These are phyloP conservation scores for Dendrobium chrysotoxum DNA, from an alignment of 106 monocot genomes.

Conservation along the genomic window DNA sequence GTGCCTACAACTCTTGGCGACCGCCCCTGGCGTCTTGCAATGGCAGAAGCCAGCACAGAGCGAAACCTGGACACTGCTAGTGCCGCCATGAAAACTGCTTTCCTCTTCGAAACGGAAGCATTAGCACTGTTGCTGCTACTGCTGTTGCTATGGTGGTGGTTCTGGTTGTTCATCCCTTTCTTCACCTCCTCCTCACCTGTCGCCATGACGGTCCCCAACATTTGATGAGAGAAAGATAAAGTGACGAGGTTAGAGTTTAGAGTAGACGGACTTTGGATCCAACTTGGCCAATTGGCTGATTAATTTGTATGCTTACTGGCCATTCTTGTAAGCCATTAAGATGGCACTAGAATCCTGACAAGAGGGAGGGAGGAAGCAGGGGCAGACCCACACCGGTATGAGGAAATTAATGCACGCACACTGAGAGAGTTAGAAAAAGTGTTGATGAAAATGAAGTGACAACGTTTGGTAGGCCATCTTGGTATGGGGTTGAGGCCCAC, in stretches of 20 bases:
- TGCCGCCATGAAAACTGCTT: slow-evolving; percentile 8
- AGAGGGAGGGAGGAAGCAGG: background rate
- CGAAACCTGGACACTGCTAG: background rate
- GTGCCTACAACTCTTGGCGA: slow-evolving; percentile 32
- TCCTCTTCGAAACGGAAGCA: slow-evolving; percentile 6
- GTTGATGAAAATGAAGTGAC: slow-evolving; percentile 10
- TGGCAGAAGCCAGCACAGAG: slow-evolving; percentile 9
- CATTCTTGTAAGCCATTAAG: background rate
- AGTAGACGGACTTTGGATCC: background rate
- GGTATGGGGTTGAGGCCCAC: slow-evolving; percentile 1
- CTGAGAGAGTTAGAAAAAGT: background rate
- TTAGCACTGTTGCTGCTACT: background rate
- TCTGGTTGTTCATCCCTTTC: background rate
- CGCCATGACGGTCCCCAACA: background rate
- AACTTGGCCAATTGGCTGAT: background rate
- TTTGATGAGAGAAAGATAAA: slow-evolving; percentile 1
- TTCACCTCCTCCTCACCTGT: slow-evolving; percentile 19
- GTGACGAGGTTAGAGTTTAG: slow-evolving; percentile 9
- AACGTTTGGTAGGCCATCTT: background rate
- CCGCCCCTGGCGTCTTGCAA: slow-evolving; percentile 13
- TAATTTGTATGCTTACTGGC: background rate
- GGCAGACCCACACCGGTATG: slow-evolving; percentile 14
- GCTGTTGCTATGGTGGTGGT: background rate
- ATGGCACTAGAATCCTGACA: slow-evolving; percentile 3
- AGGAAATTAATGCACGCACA: slow-evolving; percentile 10